phyloP scores from a whole-genome alignment of 306 rosid genomes.

The Mimosa bimucronata region DNA sequence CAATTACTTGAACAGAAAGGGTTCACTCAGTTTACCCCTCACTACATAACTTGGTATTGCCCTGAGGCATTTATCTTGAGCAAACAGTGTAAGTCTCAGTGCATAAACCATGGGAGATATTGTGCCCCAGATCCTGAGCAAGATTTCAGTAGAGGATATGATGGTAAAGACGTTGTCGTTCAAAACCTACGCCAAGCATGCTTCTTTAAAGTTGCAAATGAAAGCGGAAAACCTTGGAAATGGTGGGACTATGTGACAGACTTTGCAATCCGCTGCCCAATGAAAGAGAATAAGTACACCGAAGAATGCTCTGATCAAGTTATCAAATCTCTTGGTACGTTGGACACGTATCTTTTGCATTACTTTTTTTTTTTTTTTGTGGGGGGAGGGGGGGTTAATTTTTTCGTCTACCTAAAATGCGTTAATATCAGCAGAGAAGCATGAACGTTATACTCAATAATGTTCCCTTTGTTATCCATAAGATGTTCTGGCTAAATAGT shows the following conservation, averaged over 20 bases:
- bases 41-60: constrained; percentile 94
- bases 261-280: constrained; percentile 92
- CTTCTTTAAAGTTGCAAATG: constrained; percentile 87
- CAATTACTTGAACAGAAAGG: constrained; percentile 93
- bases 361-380: neutral
- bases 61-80: constrained; percentile 83
- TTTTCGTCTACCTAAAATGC: neutral
- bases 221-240: constrained; percentile 89
- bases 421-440: neutral
- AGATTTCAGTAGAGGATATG: constrained; percentile 83
- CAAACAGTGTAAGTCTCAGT: constrained; percentile 88
- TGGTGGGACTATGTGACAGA: constrained; percentile 99
- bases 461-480: neutral
- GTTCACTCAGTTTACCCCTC: constrained; percentile 85
- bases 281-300: constrained; percentile 70
- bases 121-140: constrained; percentile 99
- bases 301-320: constrained; percentile 86
- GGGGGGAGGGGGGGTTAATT: neutral
- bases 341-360: constrained; percentile 22
- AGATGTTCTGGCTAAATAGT: constrained; percentile 6
- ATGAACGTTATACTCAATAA: neutral
- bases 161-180: constrained; percentile 86
- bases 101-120: constrained; percentile 91
- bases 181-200: constrained; percentile 94
- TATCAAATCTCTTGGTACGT: constrained; percentile 80